phyloP scores from a whole-genome alignment of 495 filamentous ascomycete genomes.

The Neurospora sp. region DNA sequence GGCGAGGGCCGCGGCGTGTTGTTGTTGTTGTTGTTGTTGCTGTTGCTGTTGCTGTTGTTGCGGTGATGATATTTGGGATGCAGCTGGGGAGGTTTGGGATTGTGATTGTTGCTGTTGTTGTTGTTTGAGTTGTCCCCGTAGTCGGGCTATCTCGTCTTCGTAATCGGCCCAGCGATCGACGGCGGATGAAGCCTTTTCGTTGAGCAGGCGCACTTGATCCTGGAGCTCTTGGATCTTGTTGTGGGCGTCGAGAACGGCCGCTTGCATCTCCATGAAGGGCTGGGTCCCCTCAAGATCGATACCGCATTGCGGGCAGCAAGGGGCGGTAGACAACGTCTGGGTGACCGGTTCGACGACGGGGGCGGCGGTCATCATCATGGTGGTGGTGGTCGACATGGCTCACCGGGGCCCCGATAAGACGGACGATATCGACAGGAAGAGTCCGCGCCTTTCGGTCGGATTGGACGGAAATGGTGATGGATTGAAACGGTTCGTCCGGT shows the following conservation, averaged over 20 bases:
- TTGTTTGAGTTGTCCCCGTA: constrained; percentile 40
- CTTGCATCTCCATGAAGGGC: constrained; percentile 36
- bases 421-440: not conserved
- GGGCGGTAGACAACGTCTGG: not conserved
- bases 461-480: not conserved
- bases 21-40: not conserved
- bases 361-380: not conserved
- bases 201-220: constrained; percentile 64
- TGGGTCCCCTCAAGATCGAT: constrained; percentile 23
- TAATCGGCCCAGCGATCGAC: constrained; percentile 84
- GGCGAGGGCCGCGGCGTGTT: constrained; percentile 11
- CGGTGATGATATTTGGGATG: constrained; percentile 20
- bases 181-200: constrained; percentile 65
- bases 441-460: not conserved
- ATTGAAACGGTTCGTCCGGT: not conserved
- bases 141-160: constrained; percentile 73
- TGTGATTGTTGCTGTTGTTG: constrained; percentile 3
- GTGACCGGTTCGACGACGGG: not conserved
- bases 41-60: not conserved
- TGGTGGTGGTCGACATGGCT: not conserved
- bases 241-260: constrained; percentile 47
- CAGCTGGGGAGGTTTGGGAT: constrained; percentile 3
- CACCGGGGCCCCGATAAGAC: not conserved
- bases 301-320: constrained; percentile 31
- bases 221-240: constrained; percentile 71